Base-by-base conservation (phyloP, 257 asterid genomes). In the Lycium ferocissimum region DNA sequence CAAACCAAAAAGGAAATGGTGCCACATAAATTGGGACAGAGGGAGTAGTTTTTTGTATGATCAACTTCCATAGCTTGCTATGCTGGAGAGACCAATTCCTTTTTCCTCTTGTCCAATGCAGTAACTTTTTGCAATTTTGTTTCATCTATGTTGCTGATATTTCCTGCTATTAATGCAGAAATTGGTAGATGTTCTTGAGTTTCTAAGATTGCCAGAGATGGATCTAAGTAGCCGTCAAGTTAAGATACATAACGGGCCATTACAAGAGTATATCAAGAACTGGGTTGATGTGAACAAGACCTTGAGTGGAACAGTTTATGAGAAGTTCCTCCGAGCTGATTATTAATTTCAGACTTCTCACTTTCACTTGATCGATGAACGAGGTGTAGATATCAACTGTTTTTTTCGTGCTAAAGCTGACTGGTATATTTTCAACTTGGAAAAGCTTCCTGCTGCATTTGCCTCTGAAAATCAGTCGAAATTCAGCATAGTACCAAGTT, bases 161-260 rank as follows among this genome's bases (percentile, higher is more conserved):
- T 56, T 71, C 6, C 10, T 2, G 10, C 18, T 33, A 80, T n/a
- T 47, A 57, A 54, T 89, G 69, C 93, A 97, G 98, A 95, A 93
- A 91, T 83, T 95, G 83, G 84, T n/a, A 38, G 98, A 93, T 3
- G 94, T 93, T 53, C 95, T 91, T 80, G 81, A 90, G 82, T 97
- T 97, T 89, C 87, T 97, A 38, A 92, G 92, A 84, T 75, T 97
- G 71, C 98, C 99, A 3, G 81, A 12, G 80, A 91, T 89, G 95
- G 88, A 87, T 67, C 87, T 97, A 85, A 89, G 72, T 7, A 97
- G 99, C 85, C 92, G 95, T 9, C 99, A 97, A 84, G 94, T 97
- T 3, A 97, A 97, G 92, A 97, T 97, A 90, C 99, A 97, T 90
- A 87, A 83, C 86, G 99, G 99, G 43, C 86, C 95, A n/a, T 83